phyloP scores from a whole-genome alignment of 2,329 filamentous ascomycete genomes.

The Lasiodiplodia gonubiensis region DNA sequence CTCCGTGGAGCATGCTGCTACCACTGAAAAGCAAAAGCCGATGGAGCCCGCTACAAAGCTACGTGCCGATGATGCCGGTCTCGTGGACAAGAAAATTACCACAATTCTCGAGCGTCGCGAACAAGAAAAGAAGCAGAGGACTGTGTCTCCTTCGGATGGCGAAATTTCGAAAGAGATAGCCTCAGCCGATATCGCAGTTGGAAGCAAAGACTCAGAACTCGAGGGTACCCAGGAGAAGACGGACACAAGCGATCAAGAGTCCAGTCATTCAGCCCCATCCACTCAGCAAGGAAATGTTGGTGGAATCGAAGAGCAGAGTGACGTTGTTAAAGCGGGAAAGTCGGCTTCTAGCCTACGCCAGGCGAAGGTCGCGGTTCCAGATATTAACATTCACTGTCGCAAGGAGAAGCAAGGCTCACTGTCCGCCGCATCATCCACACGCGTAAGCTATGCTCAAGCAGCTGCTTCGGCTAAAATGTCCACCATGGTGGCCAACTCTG shows the following conservation, averaged over 20 bases:
- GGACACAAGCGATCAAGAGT: neutral
- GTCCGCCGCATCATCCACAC: neutral
- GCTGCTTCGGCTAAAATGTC: neutral
- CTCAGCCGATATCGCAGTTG: neutral
- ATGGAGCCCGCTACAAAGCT: neutral
- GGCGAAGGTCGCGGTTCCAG: slow-evolving; percentile 1
- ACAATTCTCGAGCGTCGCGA: neutral
- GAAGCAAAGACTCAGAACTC: neutral
- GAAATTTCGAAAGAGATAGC: neutral
- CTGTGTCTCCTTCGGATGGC: neutral
- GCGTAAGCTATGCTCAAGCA: slow-evolving; percentile 21
- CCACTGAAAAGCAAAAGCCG: neutral
- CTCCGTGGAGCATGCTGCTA: neutral
- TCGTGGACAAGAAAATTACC: slow-evolving; percentile 9
- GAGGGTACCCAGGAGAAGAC: neutral
- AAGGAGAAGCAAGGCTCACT: slow-evolving; percentile 7
- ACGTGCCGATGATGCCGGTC: neutral
- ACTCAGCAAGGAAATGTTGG: neutral
- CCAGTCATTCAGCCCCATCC: neutral
- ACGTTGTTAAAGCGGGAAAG: neutral
- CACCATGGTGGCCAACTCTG: neutral
- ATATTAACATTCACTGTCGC: slow-evolving; percentile 14
- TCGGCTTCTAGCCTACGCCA: neutral
- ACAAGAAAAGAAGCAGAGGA: neutral
- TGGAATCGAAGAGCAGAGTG: neutral